Conservation (phyloP, 2,329 filamentous ascomycete species). For the Aureobasidium vineae region DNA sequence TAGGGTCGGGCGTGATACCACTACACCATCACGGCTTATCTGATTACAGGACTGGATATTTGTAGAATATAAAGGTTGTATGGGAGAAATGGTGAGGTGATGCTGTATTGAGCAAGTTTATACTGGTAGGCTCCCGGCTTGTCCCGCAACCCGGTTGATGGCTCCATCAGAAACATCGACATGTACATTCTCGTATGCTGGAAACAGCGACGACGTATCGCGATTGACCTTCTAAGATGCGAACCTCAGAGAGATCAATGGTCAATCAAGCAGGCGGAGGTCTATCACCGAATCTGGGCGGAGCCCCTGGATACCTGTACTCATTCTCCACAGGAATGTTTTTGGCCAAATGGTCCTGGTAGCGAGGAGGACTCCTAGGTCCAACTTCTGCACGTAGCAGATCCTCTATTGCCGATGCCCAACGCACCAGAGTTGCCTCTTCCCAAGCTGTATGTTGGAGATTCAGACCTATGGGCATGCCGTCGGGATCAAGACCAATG, state of each 20-base stretch:
- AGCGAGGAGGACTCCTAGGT: slow-evolving; percentile 30
- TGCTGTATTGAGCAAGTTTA: too few relatives aligned
- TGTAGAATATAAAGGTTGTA: too few relatives aligned
- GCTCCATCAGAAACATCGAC: not conserved
- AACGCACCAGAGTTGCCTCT: slow-evolving; percentile 36
- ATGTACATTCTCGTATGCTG: too few relatives aligned
- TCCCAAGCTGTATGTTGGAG: slow-evolving; percentile 43
- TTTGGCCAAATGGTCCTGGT: slow-evolving; percentile 33
- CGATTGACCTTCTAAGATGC: too few relatives aligned
- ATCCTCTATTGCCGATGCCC: slow-evolving; percentile 46
- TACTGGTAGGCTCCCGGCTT: too few relatives aligned
- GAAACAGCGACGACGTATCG: not conserved
- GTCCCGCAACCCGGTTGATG: not conserved
- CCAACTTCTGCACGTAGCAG: slow-evolving; percentile 28
- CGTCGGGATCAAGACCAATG: slow-evolving; percentile 40
- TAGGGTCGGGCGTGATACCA: too few relatives aligned
- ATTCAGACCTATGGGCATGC: slow-evolving; percentile 62
- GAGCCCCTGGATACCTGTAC: slow-evolving; percentile 18
- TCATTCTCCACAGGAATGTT: slow-evolving; percentile 33
- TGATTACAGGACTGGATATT: too few relatives aligned
- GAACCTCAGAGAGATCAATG: not conserved
- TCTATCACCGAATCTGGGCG: slow-evolving; percentile 20
- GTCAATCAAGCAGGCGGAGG: not conserved
- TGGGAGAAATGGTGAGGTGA: too few relatives aligned
- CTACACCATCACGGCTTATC: too few relatives aligned